These are phyloP conservation scores for Zizania latifolia DNA, from an alignment of 176 grass and related monocot species.

Conservation along the genomic window DNA sequence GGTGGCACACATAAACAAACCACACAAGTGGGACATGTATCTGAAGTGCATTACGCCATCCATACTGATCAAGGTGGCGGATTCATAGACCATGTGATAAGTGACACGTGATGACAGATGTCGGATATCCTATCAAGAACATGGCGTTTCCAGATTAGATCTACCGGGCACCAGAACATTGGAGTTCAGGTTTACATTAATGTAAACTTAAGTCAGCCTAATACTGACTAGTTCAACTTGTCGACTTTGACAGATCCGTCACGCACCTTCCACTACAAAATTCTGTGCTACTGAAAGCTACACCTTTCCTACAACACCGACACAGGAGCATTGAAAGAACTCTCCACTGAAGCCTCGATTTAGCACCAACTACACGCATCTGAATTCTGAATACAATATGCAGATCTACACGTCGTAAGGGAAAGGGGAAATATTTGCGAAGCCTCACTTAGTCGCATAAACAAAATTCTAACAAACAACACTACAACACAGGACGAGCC, in stretches of 20 bases:
- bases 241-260: constrained; percentile 28
- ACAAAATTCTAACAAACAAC: constrained; percentile 22
- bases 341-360: constrained; percentile 1
- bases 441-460: constrained; percentile 24
- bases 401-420: background rate
- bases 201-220: constrained; percentile 25
- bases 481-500: constrained; percentile 2
- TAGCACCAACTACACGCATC: background rate
- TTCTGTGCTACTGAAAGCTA: constrained; percentile 16
- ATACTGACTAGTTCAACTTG: background rate
- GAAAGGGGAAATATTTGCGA: constrained; percentile 2
- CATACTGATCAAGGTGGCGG: background rate
- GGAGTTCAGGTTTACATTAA: background rate
- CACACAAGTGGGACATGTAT: background rate
- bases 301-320: too few species aligned
- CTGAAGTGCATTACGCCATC: background rate
- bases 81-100: background rate
- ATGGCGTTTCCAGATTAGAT: constrained; percentile 22
- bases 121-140: constrained; percentile 11
- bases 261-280: constrained; percentile 32
- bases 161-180: constrained; percentile 17
- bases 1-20: constrained; percentile 17
- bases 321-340: too few species aligned
- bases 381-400: background rate
- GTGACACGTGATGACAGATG: constrained; percentile 15